Base-by-base conservation (phyloP, 768 basidiomycete species). In the Naganishia friedmannii region DNA sequence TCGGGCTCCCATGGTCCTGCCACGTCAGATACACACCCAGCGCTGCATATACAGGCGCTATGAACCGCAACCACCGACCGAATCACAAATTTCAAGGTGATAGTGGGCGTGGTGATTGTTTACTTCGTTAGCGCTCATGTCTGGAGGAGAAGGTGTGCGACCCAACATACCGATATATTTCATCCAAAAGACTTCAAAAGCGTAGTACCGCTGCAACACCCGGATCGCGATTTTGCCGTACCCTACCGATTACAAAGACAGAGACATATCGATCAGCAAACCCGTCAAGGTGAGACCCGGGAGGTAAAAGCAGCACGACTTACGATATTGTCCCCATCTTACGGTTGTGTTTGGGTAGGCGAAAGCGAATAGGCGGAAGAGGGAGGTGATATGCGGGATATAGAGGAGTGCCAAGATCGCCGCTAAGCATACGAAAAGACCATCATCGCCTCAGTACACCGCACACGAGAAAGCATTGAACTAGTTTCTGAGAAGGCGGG, bases 351-450 rank as follows among this genome's bases (percentile, higher is more conserved):
- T 63, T 28, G 60, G 60, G 23, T 63, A 63, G 9, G 60, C 60
- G 29, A 63, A 63, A 0, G 60, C 60, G 19, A 63, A 63, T 10
- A 63, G 42, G n/a, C 60, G 60, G 39, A 63, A 63, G 9, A 63
- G 42, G 2, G 60, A 63, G 39, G 60, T 63, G 23, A 63, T 29
- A 29, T 63, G 60, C 60, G 60, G 60, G 9, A 63, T 63, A 63
- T 63, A 63, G 0, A 63, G 26, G 60, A 63, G 37, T 1, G 42
- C 26, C 13, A 63, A 29, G 60, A 63, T 63, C 23, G 26, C 60
- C 13, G 60, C 60, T 63, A 37, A 8, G 6, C 39, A 15, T 8
- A 37, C 34, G 9, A 58, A 39, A 23, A 31, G 13, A 39, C 39
- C 3, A 9, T 17, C 3, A n/a, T n/a, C n/a, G n/a, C n/a, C n/a